Evolutionary conservation across 805 yeast species (phyloP).

Genomic region (Helenozyma rhizophorensis): DNA sequence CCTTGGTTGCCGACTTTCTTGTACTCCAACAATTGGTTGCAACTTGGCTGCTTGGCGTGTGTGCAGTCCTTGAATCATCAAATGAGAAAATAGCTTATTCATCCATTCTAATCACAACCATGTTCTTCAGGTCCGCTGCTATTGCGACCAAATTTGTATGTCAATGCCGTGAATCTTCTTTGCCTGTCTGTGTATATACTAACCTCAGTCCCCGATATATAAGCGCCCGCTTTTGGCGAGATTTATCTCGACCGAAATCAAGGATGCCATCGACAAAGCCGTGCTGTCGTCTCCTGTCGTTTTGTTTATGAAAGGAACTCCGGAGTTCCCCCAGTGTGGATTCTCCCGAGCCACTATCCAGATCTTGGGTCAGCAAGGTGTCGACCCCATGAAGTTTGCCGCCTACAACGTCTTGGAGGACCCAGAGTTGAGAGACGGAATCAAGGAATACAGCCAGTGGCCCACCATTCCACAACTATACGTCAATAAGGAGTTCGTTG

Average conservation of each 20-base stretch:
- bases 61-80: too few species aligned
- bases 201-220: too few species aligned
- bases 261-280: conserved; percentile 80
- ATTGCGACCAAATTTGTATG: too few species aligned
- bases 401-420: conserved; percentile 96
- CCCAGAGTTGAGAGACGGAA: conserved; percentile 88
- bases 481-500: conserved; percentile 85
- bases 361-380: conserved; percentile 92
- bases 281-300: conserved; percentile 90
- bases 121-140: too few species aligned
- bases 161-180: too few species aligned
- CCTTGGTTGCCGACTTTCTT: too few species aligned
- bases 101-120: too few species aligned
- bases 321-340: conserved; percentile 97
- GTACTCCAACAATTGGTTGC: too few species aligned
- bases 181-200: too few species aligned
- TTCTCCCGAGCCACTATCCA: conserved; percentile 94
- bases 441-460: conserved; percentile 94
- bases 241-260: conserved; percentile 71
- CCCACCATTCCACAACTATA: conserved; percentile 98
- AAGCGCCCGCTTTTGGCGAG: conserved; percentile 20
- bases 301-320: conserved; percentile 97
- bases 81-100: too few species aligned
- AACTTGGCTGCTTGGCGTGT: too few species aligned
- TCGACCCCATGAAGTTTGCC: conserved; percentile 93